A percentile compares a stretch with the other conserved stretches of the same genome.
phyloP scores from a whole-genome alignment of 768 basidiomycete genomes.

The Crucibulum laeve region DNA sequence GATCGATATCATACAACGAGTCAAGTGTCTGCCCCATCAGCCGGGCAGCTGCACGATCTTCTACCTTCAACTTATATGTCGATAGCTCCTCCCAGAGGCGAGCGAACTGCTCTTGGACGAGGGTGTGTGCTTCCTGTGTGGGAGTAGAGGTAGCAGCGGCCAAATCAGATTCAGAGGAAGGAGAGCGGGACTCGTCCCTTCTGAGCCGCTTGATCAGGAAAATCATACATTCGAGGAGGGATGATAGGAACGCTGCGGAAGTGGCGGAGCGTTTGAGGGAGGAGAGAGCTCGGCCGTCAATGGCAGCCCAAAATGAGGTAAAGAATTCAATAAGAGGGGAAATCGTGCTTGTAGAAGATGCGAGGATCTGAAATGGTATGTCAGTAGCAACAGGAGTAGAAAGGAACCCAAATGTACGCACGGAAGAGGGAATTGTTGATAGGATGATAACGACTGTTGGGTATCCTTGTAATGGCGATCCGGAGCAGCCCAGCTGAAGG shows the following conservation, averaged over 20 bases:
- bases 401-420: constrained; percentile 26
- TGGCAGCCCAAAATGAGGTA: constrained; percentile 77
- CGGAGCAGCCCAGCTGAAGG: constrained; percentile 74
- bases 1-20: constrained; percentile 25
- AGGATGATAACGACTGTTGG: constrained; percentile 77
- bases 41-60: constrained; percentile 36
- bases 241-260: constrained; percentile 62
- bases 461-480: constrained; percentile 75
- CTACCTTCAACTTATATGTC: constrained; percentile 39
- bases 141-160: not conserved
- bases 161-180: not conserved
- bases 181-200: constrained; percentile 11
- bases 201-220: constrained; percentile 48
- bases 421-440: constrained; percentile 71
- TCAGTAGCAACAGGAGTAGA: not conserved
- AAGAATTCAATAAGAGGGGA: constrained; percentile 51
- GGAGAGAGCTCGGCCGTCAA: constrained; percentile 63
- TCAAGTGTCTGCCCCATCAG: constrained; percentile 37
- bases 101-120: constrained; percentile 43
- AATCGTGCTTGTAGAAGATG: constrained; percentile 12
- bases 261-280: constrained; percentile 48
- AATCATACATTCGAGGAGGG: constrained; percentile 65
- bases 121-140: constrained; percentile 8
- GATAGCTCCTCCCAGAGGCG: constrained; percentile 47
- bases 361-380: constrained; percentile 19